Base-by-base conservation (phyloP, 495 filamentous ascomycete species). In the Talaromyces nanjingensis region DNA sequence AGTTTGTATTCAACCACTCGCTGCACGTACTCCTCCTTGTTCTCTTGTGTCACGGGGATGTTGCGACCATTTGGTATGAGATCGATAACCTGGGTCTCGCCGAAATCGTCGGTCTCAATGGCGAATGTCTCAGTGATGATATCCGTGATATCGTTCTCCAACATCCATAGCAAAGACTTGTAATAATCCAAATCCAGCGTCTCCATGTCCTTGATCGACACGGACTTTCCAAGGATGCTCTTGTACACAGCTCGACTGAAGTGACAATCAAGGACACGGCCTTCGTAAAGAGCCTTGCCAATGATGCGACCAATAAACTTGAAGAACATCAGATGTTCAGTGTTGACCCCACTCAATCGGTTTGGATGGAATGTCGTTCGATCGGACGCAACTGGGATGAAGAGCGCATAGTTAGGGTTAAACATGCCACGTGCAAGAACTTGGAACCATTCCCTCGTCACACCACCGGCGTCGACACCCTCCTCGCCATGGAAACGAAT, bases 121-220 rank as follows among this genome's bases (percentile, higher is more conserved):
- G 93, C 92, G 74, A 99, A 98, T 4, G 90, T 96, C 78, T 99
- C 93, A n/a, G 89, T 92, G 70, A 97, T 96, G 69, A 97, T 91
- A 67, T 97, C 94, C n/a, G 93, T 96, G 70, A 99, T 98, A 72
- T 97, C 92, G 73, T 98, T 97, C 70, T 96, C 91, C 59, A 97
- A 83, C 89, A 99, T 97, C 94, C 94, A 99, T 47, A 92, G 83
- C 7, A 99, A 85, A n/a, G 93, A 97, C 73, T 99, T 98, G 83
- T 97, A 97, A 79, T 98, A 98, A 67, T 98, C 92, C 24, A 96
- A 86, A 74, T 99, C 94, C 60, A 99, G 88, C 14, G 94, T 97
- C 74, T 99, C 94, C 94, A 99, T 98, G 67, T 99, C 94, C 81
- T 98, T 99, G 74, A 98, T 89, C 4, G 92, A 97, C 34, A 97